phyloP scores from a whole-genome alignment of 495 filamentous ascomycete genomes.

The Articulospora tetracladia region DNA sequence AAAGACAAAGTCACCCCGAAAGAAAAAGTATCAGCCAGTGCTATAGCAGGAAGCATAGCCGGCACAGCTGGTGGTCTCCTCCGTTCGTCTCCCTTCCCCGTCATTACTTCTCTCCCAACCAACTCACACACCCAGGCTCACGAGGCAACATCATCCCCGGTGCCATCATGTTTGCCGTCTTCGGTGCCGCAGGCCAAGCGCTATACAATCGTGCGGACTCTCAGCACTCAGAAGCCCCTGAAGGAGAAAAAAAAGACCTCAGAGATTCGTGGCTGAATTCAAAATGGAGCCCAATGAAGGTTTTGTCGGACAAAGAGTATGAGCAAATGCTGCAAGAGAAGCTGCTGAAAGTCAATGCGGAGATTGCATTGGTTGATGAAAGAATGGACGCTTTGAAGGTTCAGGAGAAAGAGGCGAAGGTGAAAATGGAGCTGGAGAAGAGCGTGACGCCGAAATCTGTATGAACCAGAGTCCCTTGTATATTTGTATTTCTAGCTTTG shows the following conservation, averaged over 20 bases:
- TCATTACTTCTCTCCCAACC: background rate
- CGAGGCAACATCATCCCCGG: slow-evolving; percentile 51
- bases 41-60: slow-evolving; percentile 63
- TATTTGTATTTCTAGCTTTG: no score
- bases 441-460: no score
- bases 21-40: slow-evolving; percentile 59
- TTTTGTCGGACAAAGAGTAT: slow-evolving; percentile 77
- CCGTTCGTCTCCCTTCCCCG: slow-evolving; percentile 41
- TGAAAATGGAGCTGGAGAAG: background rate
- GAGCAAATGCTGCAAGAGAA: slow-evolving; percentile 70
- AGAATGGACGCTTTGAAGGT: slow-evolving; percentile 58
- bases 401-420: slow-evolving; percentile 25
- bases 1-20: slow-evolving; percentile 42
- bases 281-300: slow-evolving; percentile 79
- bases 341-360: slow-evolving; percentile 71
- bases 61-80: slow-evolving; percentile 64
- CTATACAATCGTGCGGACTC: slow-evolving; percentile 20
- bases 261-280: slow-evolving; percentile 41
- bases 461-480: no score
- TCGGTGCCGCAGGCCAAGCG: slow-evolving; percentile 35
- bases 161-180: slow-evolving; percentile 49
- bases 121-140: slow-evolving; percentile 29
- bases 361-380: slow-evolving; percentile 85
- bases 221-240: background rate
- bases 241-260: slow-evolving; percentile 19